phyloP scores from a whole-genome alignment of 163 green algal genomes.

The Coccomyxa subellipsoidea region DNA sequence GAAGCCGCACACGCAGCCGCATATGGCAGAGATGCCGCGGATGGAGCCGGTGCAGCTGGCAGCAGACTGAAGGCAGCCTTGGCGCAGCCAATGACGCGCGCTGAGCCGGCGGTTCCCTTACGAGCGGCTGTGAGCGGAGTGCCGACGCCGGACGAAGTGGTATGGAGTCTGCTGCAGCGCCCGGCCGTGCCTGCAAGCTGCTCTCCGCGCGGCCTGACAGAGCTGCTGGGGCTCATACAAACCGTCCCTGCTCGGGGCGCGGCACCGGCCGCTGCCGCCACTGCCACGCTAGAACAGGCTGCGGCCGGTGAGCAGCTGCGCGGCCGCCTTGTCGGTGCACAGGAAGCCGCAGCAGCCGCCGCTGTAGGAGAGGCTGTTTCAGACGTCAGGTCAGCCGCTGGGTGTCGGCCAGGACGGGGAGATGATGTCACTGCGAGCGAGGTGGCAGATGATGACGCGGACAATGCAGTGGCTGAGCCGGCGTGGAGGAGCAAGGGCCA shows the following conservation, averaged over 20 bases:
- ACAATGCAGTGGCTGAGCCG: neutral
- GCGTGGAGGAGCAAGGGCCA: neutral
- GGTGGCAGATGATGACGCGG: neutral
- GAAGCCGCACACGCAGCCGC: neutral
- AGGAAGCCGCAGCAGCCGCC: neutral
- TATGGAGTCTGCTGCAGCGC: neutral
- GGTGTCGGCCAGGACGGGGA: neutral
- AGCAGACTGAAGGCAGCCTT: neutral
- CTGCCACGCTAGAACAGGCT: neutral
- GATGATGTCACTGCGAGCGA: neutral
- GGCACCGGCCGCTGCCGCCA: neutral
- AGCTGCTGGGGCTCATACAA: neutral
- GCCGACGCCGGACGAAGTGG: neutral
- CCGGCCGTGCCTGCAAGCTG: neutral
- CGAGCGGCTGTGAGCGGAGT: neutral
- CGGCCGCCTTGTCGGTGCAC: neutral
- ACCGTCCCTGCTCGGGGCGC: neutral
- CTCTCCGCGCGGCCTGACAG: neutral
- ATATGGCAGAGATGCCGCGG: neutral
- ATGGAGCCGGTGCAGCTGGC: neutral
- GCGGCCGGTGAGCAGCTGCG: neutral
- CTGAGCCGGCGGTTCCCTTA: neutral
- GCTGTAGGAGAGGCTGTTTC: neutral
- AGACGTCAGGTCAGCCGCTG: neutral
- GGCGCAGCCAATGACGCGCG: neutral